Evolutionary conservation across 345 rosid genomes (phyloP).

Genomic region (Excoecaria cochinchinensis): DNA sequence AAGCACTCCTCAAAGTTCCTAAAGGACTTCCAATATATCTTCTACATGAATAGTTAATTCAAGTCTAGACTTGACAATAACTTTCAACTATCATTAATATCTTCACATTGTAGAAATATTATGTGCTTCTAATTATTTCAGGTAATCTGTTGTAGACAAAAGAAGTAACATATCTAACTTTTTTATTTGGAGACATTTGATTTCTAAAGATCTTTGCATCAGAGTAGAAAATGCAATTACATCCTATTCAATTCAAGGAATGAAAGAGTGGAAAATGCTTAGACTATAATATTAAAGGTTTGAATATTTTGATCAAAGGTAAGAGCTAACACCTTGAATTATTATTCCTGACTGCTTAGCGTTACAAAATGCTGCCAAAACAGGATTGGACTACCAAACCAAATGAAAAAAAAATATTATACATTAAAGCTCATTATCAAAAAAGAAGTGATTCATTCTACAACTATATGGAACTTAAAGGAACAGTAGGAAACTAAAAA

Average conservation of each 20-base stretch:
- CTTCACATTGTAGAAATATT: not conserved
- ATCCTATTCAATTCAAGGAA: constrained; percentile 6
- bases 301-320: constrained; percentile 2
- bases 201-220: not conserved
- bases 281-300: constrained; percentile 14
- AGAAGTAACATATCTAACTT: not conserved
- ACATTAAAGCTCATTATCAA: constrained; percentile 10
- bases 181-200: constrained; percentile 11
- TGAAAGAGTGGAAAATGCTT: constrained; percentile 11
- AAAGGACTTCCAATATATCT: not conserved
- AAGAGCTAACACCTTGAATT: constrained; percentile 73
- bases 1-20: not conserved
- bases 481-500: constrained; percentile 7
- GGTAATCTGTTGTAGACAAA: not conserved
- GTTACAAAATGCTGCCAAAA: constrained; percentile 96
- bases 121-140: not conserved
- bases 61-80: not conserved
- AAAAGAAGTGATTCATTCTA: constrained; percentile 1
- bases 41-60: not conserved
- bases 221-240: constrained; percentile 39
- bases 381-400: constrained; percentile 91
- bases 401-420: constrained; percentile 12
- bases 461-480: constrained; percentile 13
- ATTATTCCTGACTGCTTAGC: constrained; percentile 95
- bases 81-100: no score